phyloP scores from a whole-genome alignment of 75 land plant species.

The Pseudotsuga menziesii region DNA sequence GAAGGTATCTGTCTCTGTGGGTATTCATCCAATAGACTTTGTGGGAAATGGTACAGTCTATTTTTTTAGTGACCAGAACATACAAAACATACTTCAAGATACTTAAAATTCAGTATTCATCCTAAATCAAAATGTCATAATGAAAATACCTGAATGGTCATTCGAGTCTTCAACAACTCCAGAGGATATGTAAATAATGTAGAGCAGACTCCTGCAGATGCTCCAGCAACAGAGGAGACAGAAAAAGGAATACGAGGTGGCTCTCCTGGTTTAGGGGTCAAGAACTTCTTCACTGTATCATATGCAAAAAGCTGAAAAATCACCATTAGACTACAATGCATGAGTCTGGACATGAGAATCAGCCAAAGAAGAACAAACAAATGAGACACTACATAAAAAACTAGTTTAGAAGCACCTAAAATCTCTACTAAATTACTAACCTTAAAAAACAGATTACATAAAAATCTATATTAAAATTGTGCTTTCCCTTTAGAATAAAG shows the following conservation, averaged over 20 bases:
- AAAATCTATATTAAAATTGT: too few species aligned
- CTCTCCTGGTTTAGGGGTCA: conserved; percentile 65
- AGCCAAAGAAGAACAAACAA: neutral
- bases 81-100: too few species aligned
- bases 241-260: conserved; percentile 57
- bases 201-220: conserved; percentile 94
- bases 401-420: neutral
- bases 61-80: too few species aligned
- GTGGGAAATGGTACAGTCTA: too few species aligned
- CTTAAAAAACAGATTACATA: too few species aligned
- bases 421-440: too few species aligned
- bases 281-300: conserved; percentile 76
- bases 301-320: conserved; percentile 84
- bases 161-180: conserved; percentile 87
- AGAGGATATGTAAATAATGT: conserved; percentile 89
- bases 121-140: neutral
- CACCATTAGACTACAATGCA: neutral
- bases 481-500: too few species aligned
- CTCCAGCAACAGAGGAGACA: conserved; percentile 79
- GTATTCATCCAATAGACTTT: too few species aligned
- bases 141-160: conserved; percentile 79
- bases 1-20: too few species aligned
- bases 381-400: too few species aligned
- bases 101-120: too few species aligned
- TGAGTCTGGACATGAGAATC: neutral